Percentiles rank a stretch among this genome's conserved stretches.
Conservation (phyloP, 495 filamentous ascomycete species). For the Neurospora sp. region DNA sequence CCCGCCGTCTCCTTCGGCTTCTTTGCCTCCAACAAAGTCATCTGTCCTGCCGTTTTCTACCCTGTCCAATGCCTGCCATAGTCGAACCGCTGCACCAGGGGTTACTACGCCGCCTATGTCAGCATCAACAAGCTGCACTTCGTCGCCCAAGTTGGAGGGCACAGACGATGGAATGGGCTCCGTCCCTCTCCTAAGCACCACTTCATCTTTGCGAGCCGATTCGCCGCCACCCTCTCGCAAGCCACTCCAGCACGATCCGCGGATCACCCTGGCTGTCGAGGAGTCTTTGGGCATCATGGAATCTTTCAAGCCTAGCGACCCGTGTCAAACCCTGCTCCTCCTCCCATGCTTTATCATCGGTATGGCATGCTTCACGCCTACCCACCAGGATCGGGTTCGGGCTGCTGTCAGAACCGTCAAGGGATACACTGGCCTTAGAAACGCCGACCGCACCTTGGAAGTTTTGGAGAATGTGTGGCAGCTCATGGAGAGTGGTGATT, state of each 20-base stretch:
- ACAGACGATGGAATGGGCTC: neutral
- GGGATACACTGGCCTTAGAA: slow-evolving; percentile 69
- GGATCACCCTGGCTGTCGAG: slow-evolving; percentile 66
- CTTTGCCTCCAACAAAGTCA: slow-evolving; percentile 14
- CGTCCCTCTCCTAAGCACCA: neutral
- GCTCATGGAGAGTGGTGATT: slow-evolving; percentile 66
- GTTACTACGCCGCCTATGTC: slow-evolving; percentile 32
- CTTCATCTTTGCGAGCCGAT: slow-evolving; percentile 8
- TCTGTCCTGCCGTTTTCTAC: slow-evolving; percentile 16
- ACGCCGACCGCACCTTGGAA: slow-evolving; percentile 63
- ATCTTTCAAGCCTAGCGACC: slow-evolving; percentile 48
- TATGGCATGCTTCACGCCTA: slow-evolving; percentile 63
- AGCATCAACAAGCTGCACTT: slow-evolving; percentile 30
- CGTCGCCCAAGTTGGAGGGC: slow-evolving; percentile 20
- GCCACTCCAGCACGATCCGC: slow-evolving; percentile 40
- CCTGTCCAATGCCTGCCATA: slow-evolving; percentile 3
- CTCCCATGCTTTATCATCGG: slow-evolving; percentile 85
- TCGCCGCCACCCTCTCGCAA: slow-evolving; percentile 44
- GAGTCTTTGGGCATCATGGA: slow-evolving; percentile 57
- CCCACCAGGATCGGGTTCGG: slow-evolving; percentile 60
- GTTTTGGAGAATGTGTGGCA: slow-evolving; percentile 77
- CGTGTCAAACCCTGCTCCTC: slow-evolving; percentile 66
- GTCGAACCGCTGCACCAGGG: slow-evolving; percentile 9
- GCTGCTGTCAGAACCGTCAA: slow-evolving; percentile 59
- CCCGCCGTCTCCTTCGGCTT: slow-evolving; percentile 38